Evolutionary conservation across 2,329 filamentous ascomycete species (phyloP).

Genomic region (Ampelomyces quisqualis): DNA sequence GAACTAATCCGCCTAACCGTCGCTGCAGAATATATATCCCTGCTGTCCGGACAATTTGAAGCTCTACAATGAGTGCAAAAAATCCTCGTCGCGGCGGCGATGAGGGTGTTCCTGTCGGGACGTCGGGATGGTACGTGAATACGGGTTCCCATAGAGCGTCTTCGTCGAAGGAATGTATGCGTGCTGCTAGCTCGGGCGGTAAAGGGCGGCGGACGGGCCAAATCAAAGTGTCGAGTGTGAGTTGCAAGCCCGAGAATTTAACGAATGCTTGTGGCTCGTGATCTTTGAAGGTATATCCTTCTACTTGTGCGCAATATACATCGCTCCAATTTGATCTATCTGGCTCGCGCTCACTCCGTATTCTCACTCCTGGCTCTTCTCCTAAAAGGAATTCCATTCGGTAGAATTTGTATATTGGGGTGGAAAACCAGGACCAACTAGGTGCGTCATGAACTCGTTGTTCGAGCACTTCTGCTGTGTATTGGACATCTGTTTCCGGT

Average conservation of each 20-base stretch:
- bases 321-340: no score
- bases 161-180: not conserved
- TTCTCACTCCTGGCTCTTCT: not conserved
- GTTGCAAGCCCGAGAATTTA: not conserved
- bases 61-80: conserved; percentile 3
- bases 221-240: not conserved
- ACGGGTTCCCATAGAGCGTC: not conserved
- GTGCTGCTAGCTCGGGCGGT: not conserved
- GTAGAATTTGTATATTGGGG: no score
- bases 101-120: not conserved
- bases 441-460: no score
- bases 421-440: no score
- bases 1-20: conserved; percentile 3
- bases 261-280: not conserved
- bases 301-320: not conserved
- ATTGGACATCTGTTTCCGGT: no score
- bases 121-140: conserved; percentile 7
- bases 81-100: not conserved
- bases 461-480: no score
- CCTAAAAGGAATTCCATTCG: no score
- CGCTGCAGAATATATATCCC: conserved; percentile 6
- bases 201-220: not conserved
- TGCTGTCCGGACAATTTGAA: conserved; percentile 4
- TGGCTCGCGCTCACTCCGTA: not conserved
- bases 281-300: not conserved